phyloP scores from a whole-genome alignment of 1,284 basidiomycete genomes.

The Ganoderma lucidum region DNA sequence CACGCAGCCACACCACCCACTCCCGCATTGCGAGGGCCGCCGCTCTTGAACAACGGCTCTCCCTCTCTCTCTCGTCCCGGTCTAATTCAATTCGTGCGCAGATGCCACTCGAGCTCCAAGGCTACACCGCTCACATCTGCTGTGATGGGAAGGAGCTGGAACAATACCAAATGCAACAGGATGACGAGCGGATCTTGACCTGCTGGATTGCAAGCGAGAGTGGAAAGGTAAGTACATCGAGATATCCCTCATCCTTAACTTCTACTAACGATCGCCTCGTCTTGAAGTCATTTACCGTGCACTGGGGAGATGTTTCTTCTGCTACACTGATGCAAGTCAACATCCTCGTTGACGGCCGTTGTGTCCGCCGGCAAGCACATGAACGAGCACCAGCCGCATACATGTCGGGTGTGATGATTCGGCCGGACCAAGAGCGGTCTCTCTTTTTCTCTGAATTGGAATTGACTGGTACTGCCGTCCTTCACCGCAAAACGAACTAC shows the following conservation, averaged over 20 bases:
- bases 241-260: background rate
- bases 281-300: constrained; percentile 10
- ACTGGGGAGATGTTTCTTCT: constrained; percentile 6
- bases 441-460: constrained; percentile 8
- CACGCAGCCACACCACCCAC: no score
- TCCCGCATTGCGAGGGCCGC: background rate
- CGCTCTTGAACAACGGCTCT: background rate
- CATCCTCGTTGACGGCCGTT: constrained; percentile 9
- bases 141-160: constrained; percentile 25
- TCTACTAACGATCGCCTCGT: background rate
- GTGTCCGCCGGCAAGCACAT: background rate
- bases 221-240: constrained; percentile 11
- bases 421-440: background rate
- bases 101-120: constrained; percentile 19
- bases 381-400: background rate
- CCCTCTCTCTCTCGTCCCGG: background rate
- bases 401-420: background rate
- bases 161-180: constrained; percentile 8
- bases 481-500: background rate
- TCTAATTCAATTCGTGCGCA: background rate
- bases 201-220: constrained; percentile 28
- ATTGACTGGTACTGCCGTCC: constrained; percentile 12
- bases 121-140: constrained; percentile 14
- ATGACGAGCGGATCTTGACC: constrained; percentile 15
- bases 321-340: constrained; percentile 4